Evolutionary conservation across 495 filamentous ascomycete genomes (phyloP).

Genomic region (Lepraria neglecta): DNA sequence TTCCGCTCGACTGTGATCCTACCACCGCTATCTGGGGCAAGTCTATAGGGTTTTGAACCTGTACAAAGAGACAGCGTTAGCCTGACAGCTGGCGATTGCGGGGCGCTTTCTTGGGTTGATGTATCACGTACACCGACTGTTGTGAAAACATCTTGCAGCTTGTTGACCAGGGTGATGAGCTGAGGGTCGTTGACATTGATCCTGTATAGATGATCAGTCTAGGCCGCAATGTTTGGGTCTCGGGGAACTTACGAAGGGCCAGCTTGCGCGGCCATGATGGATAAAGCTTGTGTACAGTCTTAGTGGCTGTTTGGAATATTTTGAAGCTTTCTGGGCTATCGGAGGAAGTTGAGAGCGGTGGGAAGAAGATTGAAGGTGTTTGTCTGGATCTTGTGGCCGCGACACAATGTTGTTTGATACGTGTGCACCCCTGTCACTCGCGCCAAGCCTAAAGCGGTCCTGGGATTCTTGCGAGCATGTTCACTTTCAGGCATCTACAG

Average conservation of each 20-base stretch:
- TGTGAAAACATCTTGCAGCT: constrained; percentile 98
- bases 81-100: neutral
- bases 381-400: neutral
- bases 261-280: constrained; percentile 28
- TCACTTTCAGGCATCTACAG: no score
- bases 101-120: neutral
- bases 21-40: constrained; percentile 98
- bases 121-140: constrained; percentile 81
- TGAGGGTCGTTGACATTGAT: constrained; percentile 76
- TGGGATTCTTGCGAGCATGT: neutral
- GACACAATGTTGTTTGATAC: constrained; percentile 11
- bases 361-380: neutral
- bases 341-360: neutral
- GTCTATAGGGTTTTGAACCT: constrained; percentile 98
- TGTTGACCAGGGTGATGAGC: constrained; percentile 93
- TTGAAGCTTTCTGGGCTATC: neutral
- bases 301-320: no score
- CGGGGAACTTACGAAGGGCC: constrained; percentile 26
- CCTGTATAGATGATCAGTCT: constrained; percentile 37
- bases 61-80: constrained; percentile 20
- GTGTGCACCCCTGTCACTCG: neutral
- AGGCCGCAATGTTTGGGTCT: constrained; percentile 1
- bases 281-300: constrained; percentile 8
- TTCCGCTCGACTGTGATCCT: constrained; percentile 97
- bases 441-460: constrained; percentile 9